Evolutionary conservation across 129 eudicot genomes (phyloP), one percentile per base, ranked within the genome.

Genomic region (Chrysanthemum lavandulifolium): DNA sequence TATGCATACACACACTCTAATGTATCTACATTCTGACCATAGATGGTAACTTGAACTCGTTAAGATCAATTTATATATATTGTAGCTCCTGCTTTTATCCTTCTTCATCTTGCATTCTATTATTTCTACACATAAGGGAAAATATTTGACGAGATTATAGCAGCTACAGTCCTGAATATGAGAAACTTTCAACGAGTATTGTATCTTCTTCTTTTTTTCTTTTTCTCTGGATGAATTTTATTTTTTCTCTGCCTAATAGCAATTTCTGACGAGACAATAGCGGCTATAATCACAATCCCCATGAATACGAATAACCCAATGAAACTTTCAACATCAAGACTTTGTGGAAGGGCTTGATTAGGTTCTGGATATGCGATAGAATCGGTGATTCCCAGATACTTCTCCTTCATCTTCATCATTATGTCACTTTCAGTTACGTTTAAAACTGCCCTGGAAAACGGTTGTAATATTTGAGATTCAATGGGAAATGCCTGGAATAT

Each of bases 261-360:
- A 36, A 77, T 51, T 77, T 77, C 81, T 3, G 81, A 77, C 3
- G 75, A 13, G 31, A 62, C 23, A 33, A 77, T 62, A 47, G 71
- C 71, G 10, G 50, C 65, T 61, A 77, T 61, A 3, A 47, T 69
- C 50, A 69, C 71, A 61, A 25, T 61, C 10, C 65, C 81, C 76
- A 61, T 69, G 64, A 77, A 52, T 36, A 70, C 71, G 23, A 69
- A 70, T 10, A 77, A 61, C 61, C 75, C 81, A 54, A 36, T 62
- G 54, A 77, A 77, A 52, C 71, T 61, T n/a, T 61, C 19, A 61
- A 77, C 76, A 69, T 53, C 81, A 33, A 77, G 81, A 61, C 71
- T 77, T 56, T 61, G 65, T 51, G 71, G 81, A 49, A 1, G 33
- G 14, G 49, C 63, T 25, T 33, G 29, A 52, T 61, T 61, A 13